These are phyloP conservation scores for Eucalyptus caleyi DNA, from an alignment of 345 rosid species.

Conservation along the genomic window DNA sequence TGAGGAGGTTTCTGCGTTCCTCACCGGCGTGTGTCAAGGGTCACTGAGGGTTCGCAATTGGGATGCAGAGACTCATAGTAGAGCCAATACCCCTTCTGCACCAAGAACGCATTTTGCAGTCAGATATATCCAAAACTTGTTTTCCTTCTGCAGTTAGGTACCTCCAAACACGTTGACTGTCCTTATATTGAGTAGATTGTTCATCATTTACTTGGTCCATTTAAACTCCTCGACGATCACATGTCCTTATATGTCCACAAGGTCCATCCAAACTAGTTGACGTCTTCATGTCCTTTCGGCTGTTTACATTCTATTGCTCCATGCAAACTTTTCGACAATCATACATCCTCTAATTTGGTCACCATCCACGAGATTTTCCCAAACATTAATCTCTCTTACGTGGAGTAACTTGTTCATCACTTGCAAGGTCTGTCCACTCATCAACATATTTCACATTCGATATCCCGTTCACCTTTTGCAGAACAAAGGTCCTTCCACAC, in stretches of 20 bases:
- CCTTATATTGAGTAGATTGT: background rate
- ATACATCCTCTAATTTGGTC: background rate
- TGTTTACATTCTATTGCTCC: background rate
- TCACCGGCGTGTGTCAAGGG: background rate
- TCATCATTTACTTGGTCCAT: background rate
- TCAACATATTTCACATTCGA: background rate
- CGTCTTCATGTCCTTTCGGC: background rate
- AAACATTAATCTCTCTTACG: background rate
- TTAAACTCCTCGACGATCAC: background rate
- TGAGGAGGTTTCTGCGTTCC: background rate
- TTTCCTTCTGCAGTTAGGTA: background rate
- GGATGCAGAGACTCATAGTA: background rate
- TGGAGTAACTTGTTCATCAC: background rate
- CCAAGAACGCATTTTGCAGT: background rate
- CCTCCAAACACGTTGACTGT: background rate
- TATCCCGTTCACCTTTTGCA: background rate
- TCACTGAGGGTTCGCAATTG: background rate
- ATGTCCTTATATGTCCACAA: background rate
- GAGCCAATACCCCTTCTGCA: background rate
- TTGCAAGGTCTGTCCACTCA: background rate
- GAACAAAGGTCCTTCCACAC: background rate
- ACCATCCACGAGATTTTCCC: background rate
- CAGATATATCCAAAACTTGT: background rate
- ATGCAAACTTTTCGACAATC: background rate
- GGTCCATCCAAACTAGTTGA: background rate